Conservation (phyloP, 768 basidiomycete species). For the Suillus sp. region DNA sequence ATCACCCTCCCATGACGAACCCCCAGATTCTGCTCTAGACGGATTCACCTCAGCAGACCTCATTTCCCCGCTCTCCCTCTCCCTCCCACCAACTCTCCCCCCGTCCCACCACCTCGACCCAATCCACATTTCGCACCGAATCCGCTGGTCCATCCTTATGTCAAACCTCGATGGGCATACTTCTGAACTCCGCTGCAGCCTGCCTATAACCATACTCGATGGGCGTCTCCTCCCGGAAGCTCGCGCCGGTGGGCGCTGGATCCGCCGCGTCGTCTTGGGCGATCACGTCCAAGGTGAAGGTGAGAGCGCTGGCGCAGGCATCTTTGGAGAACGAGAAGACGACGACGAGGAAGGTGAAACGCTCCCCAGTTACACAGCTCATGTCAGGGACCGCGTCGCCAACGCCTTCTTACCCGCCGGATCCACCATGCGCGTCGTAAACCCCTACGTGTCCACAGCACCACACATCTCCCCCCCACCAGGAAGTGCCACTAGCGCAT, state of each 20-base stretch:
- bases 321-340: constrained; percentile 42
- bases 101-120: constrained; percentile 80
- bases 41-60: constrained; percentile 40
- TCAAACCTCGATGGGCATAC: constrained; percentile 89
- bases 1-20: constrained; percentile 14
- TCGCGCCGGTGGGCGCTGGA: constrained; percentile 66
- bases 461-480: constrained; percentile 16
- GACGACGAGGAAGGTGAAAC: constrained; percentile 58
- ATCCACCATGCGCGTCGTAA: constrained; percentile 61
- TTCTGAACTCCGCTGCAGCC: constrained; percentile 92
- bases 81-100: constrained; percentile 60
- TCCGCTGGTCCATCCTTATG: constrained; percentile 80
- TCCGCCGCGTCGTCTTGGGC: constrained; percentile 69
- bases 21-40: not conserved
- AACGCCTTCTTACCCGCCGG: constrained; percentile 71
- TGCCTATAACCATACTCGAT: constrained; percentile 86
- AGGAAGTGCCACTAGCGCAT: not conserved
- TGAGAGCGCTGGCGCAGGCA: constrained; percentile 19
- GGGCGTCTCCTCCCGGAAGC: constrained; percentile 74
- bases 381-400: constrained; percentile 88
- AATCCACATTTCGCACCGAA: constrained; percentile 71
- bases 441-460: constrained; percentile 59
- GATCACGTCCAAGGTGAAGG: constrained; percentile 30
- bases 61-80: constrained; percentile 60
- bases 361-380: constrained; percentile 86